These are phyloP conservation scores for Yamadazyma triangularis DNA, from an alignment of 1,139 yeast species.

Conservation along the genomic window DNA sequence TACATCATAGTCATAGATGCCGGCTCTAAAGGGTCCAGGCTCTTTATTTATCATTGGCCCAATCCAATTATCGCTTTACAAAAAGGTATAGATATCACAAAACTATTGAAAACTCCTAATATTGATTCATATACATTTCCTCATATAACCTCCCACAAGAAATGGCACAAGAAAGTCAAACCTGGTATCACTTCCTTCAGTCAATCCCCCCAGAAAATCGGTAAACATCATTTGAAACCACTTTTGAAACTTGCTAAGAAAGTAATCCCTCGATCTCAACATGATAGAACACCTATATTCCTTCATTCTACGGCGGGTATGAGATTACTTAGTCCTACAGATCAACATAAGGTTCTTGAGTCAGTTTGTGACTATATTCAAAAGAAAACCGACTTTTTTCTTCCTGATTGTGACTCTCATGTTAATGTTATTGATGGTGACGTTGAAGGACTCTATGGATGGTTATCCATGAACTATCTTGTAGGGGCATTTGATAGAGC, in stretches of 20 bases:
- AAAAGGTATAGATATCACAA: constrained; percentile 16
- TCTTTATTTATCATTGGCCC: constrained; percentile 67
- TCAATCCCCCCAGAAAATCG: constrained; percentile 48
- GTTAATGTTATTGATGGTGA: constrained; percentile 72
- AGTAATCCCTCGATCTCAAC: constrained; percentile 64
- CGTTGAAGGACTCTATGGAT: constrained; percentile 75
- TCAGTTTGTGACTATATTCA: constrained; percentile 54
- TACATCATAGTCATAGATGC: constrained; percentile 76
- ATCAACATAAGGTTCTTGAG: constrained; percentile 48
- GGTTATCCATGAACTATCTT: constrained; percentile 73
- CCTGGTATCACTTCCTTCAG: constrained; percentile 68
- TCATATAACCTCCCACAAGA: constrained; percentile 35
- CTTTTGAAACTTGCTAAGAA: constrained; percentile 52
- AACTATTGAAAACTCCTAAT: no score
- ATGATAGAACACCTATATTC: constrained; percentile 69
- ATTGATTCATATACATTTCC: constrained; percentile 36
- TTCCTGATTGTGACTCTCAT: constrained; percentile 57
- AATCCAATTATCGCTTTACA: constrained; percentile 38
- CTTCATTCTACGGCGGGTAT: constrained; percentile 81
- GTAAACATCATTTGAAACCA: constrained; percentile 53
- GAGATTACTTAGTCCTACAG: constrained; percentile 56
- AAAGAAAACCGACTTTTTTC: constrained; percentile 49
- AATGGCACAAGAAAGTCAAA: constrained; percentile 57
- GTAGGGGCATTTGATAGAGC: constrained; percentile 56
- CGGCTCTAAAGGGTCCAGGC: constrained; percentile 79